Base-by-base conservation (phyloP, 768 basidiomycete species). In the Imleria badia region DNA sequence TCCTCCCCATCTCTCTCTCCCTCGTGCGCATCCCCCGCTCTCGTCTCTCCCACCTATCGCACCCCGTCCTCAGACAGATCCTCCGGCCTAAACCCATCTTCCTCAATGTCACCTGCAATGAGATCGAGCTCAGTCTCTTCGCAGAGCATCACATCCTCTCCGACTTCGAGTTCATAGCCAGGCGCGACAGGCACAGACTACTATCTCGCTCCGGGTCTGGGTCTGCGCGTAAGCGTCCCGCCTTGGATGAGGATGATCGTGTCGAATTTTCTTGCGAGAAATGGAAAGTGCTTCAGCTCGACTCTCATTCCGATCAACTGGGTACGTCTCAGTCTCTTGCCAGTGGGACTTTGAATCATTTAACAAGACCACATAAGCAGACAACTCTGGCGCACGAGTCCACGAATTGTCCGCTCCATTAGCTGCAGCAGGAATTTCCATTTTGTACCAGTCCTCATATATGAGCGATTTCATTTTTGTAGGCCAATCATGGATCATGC, bases 381-480 rank as follows among this genome's bases (percentile, higher is more conserved):
- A 85, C 66, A 83, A 79, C 56, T 83, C 86, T 6, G 87, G 88
- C 13, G 83, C 85, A 19, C 79, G 89, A 43, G 83, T 91, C 1
- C 81, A 84, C 56, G 87, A 91, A 64, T 75, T 92, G 31, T 90
- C 90, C 20, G 84, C 86, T 15, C 87, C 85, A 31, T 73, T 92
- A 19, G 87, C 88, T 12, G 84, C 82, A 13, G 86, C 85, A 35
- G 87, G 87, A 3, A 89, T 92, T 35, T 88, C 86, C 31, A 91
- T 92, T 45, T 74, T 91, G 14, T 92, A 91, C 68, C 87, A 89
- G 65, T 89, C 87, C 6, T 88, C 88, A 3, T 91, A 91, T 68
- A 84, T 82, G 80, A 85, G 87, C 61, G 89, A 91, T 69, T 91
- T 87, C 65, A 87, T 91, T 53, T 84, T 91, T 59, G 88, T 90